phyloP scores from a whole-genome alignment of 1,139 yeast species.

The Saccharomyces hybrid region DNA sequence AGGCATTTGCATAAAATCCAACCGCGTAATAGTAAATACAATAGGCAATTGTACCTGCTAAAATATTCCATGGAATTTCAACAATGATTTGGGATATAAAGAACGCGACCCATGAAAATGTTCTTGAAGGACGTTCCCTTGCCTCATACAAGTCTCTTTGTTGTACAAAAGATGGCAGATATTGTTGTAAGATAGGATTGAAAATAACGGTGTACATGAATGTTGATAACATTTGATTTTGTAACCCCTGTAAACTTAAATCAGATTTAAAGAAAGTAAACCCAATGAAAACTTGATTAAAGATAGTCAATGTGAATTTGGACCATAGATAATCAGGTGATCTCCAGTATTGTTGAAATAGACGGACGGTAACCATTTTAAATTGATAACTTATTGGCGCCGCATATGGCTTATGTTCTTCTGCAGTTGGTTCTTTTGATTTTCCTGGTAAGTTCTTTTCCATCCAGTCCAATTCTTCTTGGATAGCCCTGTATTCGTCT shows the following conservation, averaged over 20 bases:
- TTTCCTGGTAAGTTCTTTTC: constrained; percentile 36
- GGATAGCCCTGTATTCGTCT: constrained; percentile 43
- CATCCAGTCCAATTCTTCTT: constrained; percentile 39
- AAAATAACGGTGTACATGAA: constrained; percentile 59
- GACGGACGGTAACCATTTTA: constrained; percentile 45
- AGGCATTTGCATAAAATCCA: constrained; percentile 57
- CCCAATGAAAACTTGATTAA: constrained; percentile 59
- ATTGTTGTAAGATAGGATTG: constrained; percentile 62
- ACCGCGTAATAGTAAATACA: constrained; percentile 80
- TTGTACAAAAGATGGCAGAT: constrained; percentile 59
- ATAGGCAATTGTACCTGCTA: constrained; percentile 58
- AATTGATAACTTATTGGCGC: constrained; percentile 44
- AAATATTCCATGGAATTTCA: constrained; percentile 70
- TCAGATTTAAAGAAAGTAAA: constrained; percentile 67
- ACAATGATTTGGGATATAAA: constrained; percentile 55
- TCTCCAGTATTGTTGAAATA: constrained; percentile 54
- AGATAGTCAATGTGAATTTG: constrained; percentile 41
- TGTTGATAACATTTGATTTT: constrained; percentile 58
- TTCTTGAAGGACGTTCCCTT: constrained; percentile 78
- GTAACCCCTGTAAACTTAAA: constrained; percentile 51
- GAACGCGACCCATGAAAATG: constrained; percentile 54
- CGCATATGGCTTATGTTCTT: constrained; percentile 27
- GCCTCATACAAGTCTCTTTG: constrained; percentile 81
- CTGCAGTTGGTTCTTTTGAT: constrained; percentile 34
- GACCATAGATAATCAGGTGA: constrained; percentile 54